Percentiles rank a stretch among this genome's conserved stretches.
These are phyloP conservation scores for Fusarium avenaceum DNA, from an alignment of 2,329 filamentous ascomycete genomes.

Conservation along the genomic window DNA sequence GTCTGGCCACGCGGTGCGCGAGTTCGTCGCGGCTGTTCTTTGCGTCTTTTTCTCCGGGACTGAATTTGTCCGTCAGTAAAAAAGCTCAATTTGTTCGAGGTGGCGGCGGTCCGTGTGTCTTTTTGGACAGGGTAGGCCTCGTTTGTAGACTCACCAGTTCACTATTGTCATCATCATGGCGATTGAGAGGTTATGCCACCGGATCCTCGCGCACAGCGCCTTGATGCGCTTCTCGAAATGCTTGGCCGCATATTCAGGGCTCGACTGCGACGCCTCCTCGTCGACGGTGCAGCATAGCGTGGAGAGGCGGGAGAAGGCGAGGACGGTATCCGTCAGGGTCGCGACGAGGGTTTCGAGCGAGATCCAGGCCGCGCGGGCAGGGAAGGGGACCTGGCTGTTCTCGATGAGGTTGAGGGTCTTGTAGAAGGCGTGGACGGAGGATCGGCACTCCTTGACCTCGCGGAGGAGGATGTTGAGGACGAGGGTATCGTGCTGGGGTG, in stretches of 20 bases:
- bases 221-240: conserved; percentile 49
- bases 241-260: conserved; percentile 33
- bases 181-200: conserved; percentile 57
- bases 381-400: conserved; percentile 52
- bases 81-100: neutral
- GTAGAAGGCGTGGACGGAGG: conserved; percentile 55
- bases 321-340: conserved; percentile 54
- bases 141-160: conserved; percentile 52
- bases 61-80: conserved; percentile 26
- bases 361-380: conserved; percentile 55
- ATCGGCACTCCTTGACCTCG: conserved; percentile 56
- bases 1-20: conserved; percentile 52
- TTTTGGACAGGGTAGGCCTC: neutral
- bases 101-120: conserved; percentile 14
- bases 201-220: conserved; percentile 52
- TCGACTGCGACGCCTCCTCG: conserved; percentile 36
- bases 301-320: conserved; percentile 54
- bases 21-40: conserved; percentile 54
- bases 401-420: conserved; percentile 54
- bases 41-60: conserved; percentile 55
- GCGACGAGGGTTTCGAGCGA: conserved; percentile 53
- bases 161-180: conserved; percentile 58
- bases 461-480: conserved; percentile 52
- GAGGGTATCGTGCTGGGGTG: conserved; percentile 47
- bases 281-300: conserved; percentile 49